Base-by-base conservation (phyloP, 768 basidiomycete genomes). In the Strobilomyces dryophilus region DNA sequence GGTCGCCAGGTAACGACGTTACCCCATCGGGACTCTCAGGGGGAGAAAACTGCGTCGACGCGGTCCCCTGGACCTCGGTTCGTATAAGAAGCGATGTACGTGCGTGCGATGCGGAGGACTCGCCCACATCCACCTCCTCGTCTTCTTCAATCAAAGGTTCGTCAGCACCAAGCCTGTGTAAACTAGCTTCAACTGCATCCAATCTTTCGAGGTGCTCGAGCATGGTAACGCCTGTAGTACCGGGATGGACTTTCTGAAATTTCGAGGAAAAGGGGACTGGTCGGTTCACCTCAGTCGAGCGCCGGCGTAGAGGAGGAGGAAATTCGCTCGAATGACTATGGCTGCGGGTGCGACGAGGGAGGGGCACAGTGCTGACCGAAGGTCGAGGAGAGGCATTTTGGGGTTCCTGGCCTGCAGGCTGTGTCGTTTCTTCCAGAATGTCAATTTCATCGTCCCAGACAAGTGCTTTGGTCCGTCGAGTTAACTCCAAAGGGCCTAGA, bases 371-470 rank as follows among this genome's bases (percentile, higher is more conserved):
- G 54, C 66, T 81, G 49, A 82, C 77, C 14, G 84, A 88, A 29
- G 78, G 74, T 42, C 76, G 77, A 4, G 87, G 88, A 17, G 86
- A 87, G 24, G 69, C 36, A 39, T 72, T 54, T 36, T 75, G 61
- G 4, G 75, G 71, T 27, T 59, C 69, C 24, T 52, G 49, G n/a
- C 55, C 53, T n/a, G 72, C 69, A 8, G 71, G 59, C 36, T 64
- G 68, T 62, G 63, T 32, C 12, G 58, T 35, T 54, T 86, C 85
- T 54, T 85, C 85, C 40, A 79, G 69, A 18, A 90, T 68, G 65
- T 90, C 87, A n/a, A 87, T 69, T 60, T 89, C 87, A 49, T 95
- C 93, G 56, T 91, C 87, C 85, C 87, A 91, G 14, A 95, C 87
- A 24, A 90, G 77, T 8, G 87, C 83, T 66, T 83, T 92, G 51